phyloP scores from a whole-genome alignment of 129 eudicot species.

The Gnaphalium uliginosum region DNA sequence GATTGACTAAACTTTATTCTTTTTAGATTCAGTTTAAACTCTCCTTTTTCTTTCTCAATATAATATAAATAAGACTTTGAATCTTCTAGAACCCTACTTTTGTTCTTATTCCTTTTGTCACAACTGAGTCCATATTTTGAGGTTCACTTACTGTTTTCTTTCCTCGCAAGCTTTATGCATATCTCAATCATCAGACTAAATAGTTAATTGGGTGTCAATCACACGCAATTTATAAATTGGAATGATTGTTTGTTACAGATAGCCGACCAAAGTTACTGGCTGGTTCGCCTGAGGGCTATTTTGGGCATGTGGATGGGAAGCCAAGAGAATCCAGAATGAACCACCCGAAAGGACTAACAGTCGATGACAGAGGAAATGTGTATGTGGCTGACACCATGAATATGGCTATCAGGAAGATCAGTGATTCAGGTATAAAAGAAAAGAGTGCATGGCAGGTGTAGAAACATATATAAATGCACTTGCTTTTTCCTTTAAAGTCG shows the following conservation, averaged over 20 bases:
- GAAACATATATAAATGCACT: background rate
- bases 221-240: background rate
- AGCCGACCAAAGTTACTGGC: constrained; percentile 81
- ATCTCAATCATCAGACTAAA: background rate
- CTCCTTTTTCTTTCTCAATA: constrained; percentile 33
- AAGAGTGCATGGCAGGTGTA: background rate
- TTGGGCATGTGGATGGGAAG: constrained; percentile 91
- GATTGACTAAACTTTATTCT: constrained; percentile 25
- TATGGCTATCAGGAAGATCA: constrained; percentile 91
- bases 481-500: background rate
- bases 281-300: constrained; percentile 86
- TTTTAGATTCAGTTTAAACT: constrained; percentile 25
- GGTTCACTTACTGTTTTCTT: constrained; percentile 5
- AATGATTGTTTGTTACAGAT: constrained; percentile 52
- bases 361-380: constrained; percentile 79
- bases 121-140: background rate
- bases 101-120: constrained; percentile 32
- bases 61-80: constrained; percentile 21
- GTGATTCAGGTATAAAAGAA: constrained; percentile 55
- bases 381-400: constrained; percentile 91
- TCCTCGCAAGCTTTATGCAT: background rate
- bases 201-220: background rate
- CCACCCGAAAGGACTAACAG: constrained; percentile 81
- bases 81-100: constrained; percentile 33
- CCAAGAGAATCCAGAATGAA: constrained; percentile 88